These are phyloP conservation scores for Aureobasidium sp. DNA, from an alignment of 2,329 filamentous ascomycete genomes.

Conservation along the genomic window DNA sequence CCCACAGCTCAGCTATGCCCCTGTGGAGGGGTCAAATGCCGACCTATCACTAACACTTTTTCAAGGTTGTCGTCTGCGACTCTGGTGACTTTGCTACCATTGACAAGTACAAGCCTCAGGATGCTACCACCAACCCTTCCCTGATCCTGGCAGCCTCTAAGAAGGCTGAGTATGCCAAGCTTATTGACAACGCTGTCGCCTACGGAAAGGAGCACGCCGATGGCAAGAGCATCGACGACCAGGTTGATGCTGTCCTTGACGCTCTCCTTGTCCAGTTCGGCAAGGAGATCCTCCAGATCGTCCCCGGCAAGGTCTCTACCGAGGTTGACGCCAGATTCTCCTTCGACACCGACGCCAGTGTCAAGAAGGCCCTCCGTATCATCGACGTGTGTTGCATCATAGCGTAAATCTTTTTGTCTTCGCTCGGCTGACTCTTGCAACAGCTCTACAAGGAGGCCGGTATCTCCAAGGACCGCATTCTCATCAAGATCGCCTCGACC, in stretches of 20 bases:
- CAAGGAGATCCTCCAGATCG: constrained; percentile 92
- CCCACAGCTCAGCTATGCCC: constrained; percentile 11
- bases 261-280: constrained; percentile 95
- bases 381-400: constrained; percentile 61
- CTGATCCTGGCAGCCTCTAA: constrained; percentile 97
- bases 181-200: constrained; percentile 77
- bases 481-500: constrained; percentile 99
- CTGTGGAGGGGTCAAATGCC: constrained; percentile 1
- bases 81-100: constrained; percentile 83
- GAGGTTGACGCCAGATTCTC: constrained; percentile 96
- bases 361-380: constrained; percentile 93
- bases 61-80: constrained; percentile 87
- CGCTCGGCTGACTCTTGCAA: constrained; percentile 18
- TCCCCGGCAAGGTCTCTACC: constrained; percentile 97
- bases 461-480: constrained; percentile 83
- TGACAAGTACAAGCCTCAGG: constrained; percentile 99
- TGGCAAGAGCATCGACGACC: constrained; percentile 52
- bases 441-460: constrained; percentile 92
- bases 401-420: neutral
- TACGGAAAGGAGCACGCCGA: constrained; percentile 71
- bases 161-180: constrained; percentile 89
- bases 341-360: constrained; percentile 85
- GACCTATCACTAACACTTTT: constrained; percentile 10
- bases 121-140: constrained; percentile 99
- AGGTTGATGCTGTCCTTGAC: constrained; percentile 88